Base-by-base conservation (phyloP, 441 rosid species). In the Raphanus hybrid region DNA sequence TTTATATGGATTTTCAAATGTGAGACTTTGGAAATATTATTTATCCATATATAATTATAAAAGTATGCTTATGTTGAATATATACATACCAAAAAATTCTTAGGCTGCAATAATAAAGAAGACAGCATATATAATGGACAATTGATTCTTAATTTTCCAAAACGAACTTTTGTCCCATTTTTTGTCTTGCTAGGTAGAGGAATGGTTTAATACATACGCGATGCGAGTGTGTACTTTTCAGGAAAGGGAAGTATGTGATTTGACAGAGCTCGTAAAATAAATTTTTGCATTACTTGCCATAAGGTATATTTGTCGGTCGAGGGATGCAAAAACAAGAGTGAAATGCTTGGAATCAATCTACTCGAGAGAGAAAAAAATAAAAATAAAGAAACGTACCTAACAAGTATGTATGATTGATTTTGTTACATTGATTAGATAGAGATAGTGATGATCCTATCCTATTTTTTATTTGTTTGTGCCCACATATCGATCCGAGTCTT, bases 401-500 rank as follows among this genome's bases (percentile, higher is more conserved):
- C 73, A 18, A 72, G 58, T 48, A 50, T 35, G 57, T 39, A 72
- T 78, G 81, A 72, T 78, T 72, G 81, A 18, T 73, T 67, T 59
- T 60, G 74, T 78, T 76, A 50, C 14, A 27, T 50, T 61, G 64
- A 78, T 71, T 41, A 66, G 81, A 78, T 67, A 67, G 81, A 61
- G 81, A 67, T 78, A 72, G 73, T 71, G 69, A 8, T 67, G 73
- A 73, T 78, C 63, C 57, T 18, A 15, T 57, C 18, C 58, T 70
- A 12, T 76, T n/a, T 67, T 69, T 16, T 43, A 57, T 64, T 41
- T 70, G 71, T 41, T 70, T 64, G 32, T 59, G 59, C 26, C 80
- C 54, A 66, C 69, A 48, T 48, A 67, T 67, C 29, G 57, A 35
- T 77, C 76, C 14, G 63, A 71, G 48, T 58, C 26, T 66, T 71